These are phyloP conservation scores for Pythium plurisporium DNA, from an alignment of 352 stramenopile species.

Conservation along the genomic window DNA sequence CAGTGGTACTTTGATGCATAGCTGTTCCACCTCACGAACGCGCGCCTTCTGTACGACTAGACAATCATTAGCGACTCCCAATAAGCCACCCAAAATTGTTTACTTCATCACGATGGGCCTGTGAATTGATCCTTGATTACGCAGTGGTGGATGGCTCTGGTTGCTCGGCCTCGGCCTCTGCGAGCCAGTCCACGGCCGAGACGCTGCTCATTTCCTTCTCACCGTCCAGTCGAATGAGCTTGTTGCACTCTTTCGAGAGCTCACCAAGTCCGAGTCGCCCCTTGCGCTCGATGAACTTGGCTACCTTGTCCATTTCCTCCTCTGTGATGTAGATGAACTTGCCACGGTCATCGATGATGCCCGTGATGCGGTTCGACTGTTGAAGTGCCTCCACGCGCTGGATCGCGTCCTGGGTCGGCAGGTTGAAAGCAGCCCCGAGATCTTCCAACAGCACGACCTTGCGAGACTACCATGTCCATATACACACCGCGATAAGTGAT, in stretches of 20 bases:
- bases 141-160: conserved; percentile 10
- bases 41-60: no score
- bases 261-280: conserved; percentile 59
- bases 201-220: conserved; percentile 23
- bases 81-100: no score
- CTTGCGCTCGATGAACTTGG: conserved; percentile 61
- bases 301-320: conserved; percentile 72
- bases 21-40: no score
- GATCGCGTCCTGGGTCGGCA: conserved; percentile 65
- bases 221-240: conserved; percentile 60
- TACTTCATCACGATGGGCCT: no score
- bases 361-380: conserved; percentile 48
- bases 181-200: conserved; percentile 30
- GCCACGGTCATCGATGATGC: conserved; percentile 72
- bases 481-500: background rate
- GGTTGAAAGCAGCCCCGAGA: conserved; percentile 55
- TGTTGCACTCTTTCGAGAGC: conserved; percentile 75
- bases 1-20: conserved; percentile 85
- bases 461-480: conserved; percentile 26
- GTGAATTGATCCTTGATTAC: no score
- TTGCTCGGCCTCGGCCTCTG: conserved; percentile 25
- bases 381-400: conserved; percentile 57
- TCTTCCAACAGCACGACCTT: conserved; percentile 80
- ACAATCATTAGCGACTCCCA: no score
- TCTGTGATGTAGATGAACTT: conserved; percentile 84